Percentiles rank a stretch among this genome's conserved stretches.
Evolutionary conservation across 2,329 filamentous ascomycete genomes (phyloP).

Genomic region (Cadophora gregata): DNA sequence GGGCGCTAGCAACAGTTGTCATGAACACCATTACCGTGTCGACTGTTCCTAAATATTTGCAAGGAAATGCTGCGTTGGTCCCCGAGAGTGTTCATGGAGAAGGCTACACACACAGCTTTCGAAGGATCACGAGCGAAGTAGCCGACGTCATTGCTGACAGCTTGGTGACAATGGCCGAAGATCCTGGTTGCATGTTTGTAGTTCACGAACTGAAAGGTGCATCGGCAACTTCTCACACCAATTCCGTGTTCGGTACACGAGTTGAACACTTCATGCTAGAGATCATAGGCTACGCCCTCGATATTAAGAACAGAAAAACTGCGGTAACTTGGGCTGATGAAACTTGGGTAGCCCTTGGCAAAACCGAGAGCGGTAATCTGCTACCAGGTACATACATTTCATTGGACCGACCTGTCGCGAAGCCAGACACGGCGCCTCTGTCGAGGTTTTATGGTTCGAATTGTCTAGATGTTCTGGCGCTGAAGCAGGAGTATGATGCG

Average conservation of each 20-base stretch:
- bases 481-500: conserved; percentile 47
- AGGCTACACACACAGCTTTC: conserved; percentile 24
- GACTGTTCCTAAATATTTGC: conserved; percentile 35
- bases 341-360: conserved; percentile 31
- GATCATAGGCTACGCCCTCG: conserved; percentile 41
- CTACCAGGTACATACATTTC: conserved; percentile 45
- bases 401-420: conserved; percentile 34
- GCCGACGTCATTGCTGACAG: conserved; percentile 13
- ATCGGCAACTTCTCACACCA: conserved; percentile 30
- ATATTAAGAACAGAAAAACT: conserved; percentile 36
- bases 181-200: conserved; percentile 40
- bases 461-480: conserved; percentile 29
- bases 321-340: conserved; percentile 38
- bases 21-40: conserved; percentile 41
- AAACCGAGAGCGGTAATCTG: conserved; percentile 39
- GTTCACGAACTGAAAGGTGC: conserved; percentile 43
- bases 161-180: conserved; percentile 36
- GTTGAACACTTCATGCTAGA: conserved; percentile 48
- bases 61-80: conserved; percentile 13
- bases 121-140: conserved; percentile 21
- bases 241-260: conserved; percentile 43
- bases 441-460: conserved; percentile 44
- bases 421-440: conserved; percentile 33
- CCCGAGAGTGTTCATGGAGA: conserved; percentile 20
- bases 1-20: conserved; percentile 39